phyloP scores from a whole-genome alignment of 768 basidiomycete genomes.

The Lactarius sanguifluus region DNA sequence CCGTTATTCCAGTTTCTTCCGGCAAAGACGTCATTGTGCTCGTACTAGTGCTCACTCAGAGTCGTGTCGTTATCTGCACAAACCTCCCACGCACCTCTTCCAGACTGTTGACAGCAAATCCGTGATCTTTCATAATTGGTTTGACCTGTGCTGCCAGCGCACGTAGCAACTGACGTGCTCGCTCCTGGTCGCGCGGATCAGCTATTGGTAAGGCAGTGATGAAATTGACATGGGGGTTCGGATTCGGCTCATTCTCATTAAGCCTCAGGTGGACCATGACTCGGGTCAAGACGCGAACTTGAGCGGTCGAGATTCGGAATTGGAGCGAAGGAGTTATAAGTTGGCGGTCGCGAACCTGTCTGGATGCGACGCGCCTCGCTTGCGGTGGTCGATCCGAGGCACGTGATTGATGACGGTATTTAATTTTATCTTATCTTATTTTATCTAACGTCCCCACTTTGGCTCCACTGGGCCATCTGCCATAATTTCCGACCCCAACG shows the following conservation, averaged over 20 bases:
- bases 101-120: conserved; percentile 71
- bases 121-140: conserved; percentile 80
- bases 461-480: background rate
- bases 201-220: conserved; percentile 54
- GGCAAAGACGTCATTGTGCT: conserved; percentile 73
- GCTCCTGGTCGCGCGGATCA: conserved; percentile 51
- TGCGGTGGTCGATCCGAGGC: background rate
- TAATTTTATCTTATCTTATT: conserved; percentile 19
- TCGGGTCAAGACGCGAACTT: conserved; percentile 3
- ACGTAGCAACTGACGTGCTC: conserved; percentile 68
- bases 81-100: conserved; percentile 62
- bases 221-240: conserved; percentile 78
- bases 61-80: background rate
- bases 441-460: background rate
- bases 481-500: conserved; percentile 24
- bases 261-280: conserved; percentile 72
- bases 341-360: background rate
- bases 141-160: conserved; percentile 82
- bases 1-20: conserved; percentile 86
- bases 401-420: background rate
- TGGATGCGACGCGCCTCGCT: background rate
- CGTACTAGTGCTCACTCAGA: conserved; percentile 51
- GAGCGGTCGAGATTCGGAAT: conserved; percentile 5
- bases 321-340: background rate
- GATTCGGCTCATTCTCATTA: conserved; percentile 68